Base-by-base conservation (phyloP, 2,329 filamentous ascomycete species). In the Scedosporium dehoogii region DNA sequence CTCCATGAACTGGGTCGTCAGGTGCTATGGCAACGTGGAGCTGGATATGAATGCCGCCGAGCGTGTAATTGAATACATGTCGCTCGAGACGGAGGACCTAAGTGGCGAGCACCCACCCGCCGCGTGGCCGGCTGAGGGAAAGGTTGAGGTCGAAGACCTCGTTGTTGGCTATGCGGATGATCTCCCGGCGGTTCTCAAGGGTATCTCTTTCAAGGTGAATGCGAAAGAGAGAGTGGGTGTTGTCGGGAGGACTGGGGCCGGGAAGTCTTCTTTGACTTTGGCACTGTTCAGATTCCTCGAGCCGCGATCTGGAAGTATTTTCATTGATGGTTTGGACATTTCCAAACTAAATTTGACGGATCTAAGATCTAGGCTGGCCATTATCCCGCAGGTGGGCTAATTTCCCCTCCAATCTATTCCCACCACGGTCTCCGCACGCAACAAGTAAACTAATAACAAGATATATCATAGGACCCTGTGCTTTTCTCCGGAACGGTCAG, bases 231-330 rank as follows among this genome's bases (percentile, higher is more conserved):
- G 89, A 14, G 76, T 92, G 16, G 89, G 89, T n/a, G 85, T 92
- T 3, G 85, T 92, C 4, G 90, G 90, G 10, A 84, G 90, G 16
- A 92, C 90, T 0, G 89, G 89, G 3, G 89, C 89, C 0, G 89
- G 89, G 63, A 92, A 92, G 73, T 90, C 87, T 0, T 89, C 87
- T 0, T 74, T 92, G 23, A 91, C 89, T 0, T 77, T 92, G 1
- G 88, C 89, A n/a, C 76, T 92, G 0, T 92, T 92, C 80, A 86
- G 89, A 21, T 91, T 92, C 76, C 75, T 92, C 12, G 88, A 91
- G 70, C 83, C 87, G 0, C 75, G 80, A 5, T 81, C 84, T 12
- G 89, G 89, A 7, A 82, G 74, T 14, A 86, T 92, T 65, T 71
- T 78, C 63, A 88, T 93, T 64, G 90, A 92, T 68, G 89, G 88